Evolutionary conservation across 768 basidiomycete species (phyloP).

Genomic region (Boletus rex-veris): DNA sequence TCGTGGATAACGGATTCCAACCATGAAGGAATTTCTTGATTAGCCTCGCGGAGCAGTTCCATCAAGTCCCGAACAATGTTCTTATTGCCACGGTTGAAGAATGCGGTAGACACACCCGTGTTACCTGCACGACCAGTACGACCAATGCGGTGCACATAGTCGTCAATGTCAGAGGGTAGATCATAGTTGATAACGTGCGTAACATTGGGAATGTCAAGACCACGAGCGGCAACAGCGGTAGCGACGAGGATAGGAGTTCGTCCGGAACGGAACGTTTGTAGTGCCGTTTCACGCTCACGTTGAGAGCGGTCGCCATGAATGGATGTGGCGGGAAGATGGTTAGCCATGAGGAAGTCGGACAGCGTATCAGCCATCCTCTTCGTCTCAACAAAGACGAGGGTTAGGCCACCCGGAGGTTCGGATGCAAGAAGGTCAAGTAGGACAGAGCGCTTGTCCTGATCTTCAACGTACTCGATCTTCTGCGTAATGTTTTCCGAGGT

Average conservation of each 20-base stretch:
- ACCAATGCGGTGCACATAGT: slow-evolving; percentile 98
- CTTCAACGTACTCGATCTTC: slow-evolving; percentile 98
- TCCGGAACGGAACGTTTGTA: slow-evolving; percentile 93
- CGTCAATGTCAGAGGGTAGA: slow-evolving; percentile 95
- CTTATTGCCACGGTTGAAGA: slow-evolving; percentile 92
- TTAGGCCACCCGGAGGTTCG: slow-evolving; percentile 66
- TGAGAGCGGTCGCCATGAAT: slow-evolving; percentile 99
- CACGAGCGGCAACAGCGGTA: slow-evolving; percentile 97
- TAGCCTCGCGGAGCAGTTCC: slow-evolving; percentile 92
- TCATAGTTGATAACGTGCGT: slow-evolving; percentile 99
- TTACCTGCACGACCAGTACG: slow-evolving; percentile 99
- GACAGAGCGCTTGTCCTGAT: slow-evolving; percentile 93
- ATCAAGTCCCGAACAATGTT: slow-evolving; percentile 90
- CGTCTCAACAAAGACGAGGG: slow-evolving; percentile 97
- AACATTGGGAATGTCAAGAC: slow-evolving; percentile 98
- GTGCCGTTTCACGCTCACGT: slow-evolving; percentile 93
- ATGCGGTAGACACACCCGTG: slow-evolving; percentile 91
- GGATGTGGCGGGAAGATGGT: slow-evolving; percentile 86
- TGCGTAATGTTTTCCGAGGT: slow-evolving; percentile 99
- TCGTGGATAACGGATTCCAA: slow-evolving; percentile 85
- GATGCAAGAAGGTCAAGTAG: slow-evolving; percentile 90
- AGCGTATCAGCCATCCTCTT: slow-evolving; percentile 99
- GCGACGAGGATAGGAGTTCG: slow-evolving; percentile 96
- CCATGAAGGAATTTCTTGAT: slow-evolving; percentile 92
- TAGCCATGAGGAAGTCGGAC: slow-evolving; percentile 87